phyloP scores from a whole-genome alignment of 257 asterid species.

The Rubia yunnanensis region DNA sequence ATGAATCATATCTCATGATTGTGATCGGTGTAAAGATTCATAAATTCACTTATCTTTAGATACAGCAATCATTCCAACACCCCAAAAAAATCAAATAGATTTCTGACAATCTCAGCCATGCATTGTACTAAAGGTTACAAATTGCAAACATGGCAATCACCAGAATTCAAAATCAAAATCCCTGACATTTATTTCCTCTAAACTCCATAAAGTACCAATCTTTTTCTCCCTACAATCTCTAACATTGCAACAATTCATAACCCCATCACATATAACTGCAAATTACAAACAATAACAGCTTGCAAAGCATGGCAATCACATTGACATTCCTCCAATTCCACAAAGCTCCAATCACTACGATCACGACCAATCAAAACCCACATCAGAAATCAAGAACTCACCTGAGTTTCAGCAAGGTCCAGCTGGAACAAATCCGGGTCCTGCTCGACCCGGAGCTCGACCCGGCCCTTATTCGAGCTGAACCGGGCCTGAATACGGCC shows the following conservation, averaged over 20 bases:
- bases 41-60: background rate
- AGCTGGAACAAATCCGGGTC: conserved; percentile 48
- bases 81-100: background rate
- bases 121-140: background rate
- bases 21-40: background rate
- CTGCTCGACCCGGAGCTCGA: conserved; percentile 40
- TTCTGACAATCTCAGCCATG: conserved; percentile 1
- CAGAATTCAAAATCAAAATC: too few relatives aligned
- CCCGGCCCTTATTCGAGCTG: conserved; percentile 31
- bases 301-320: too few relatives aligned
- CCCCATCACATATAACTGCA: background rate
- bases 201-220: too few relatives aligned
- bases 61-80: background rate
- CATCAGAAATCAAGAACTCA: background rate
- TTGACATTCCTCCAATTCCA: too few relatives aligned
- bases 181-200: too few relatives aligned
- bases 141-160: background rate
- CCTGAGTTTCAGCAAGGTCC: conserved; percentile 57
- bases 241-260: background rate
- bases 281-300: background rate
- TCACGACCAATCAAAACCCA: background rate
- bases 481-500: conserved; percentile 62
- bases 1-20: background rate
- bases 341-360: too few relatives aligned
- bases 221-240: background rate